Evolutionary conservation across 192 early-diverging fungal genomes (phyloP).

Genomic region (Hyaloraphidium curvatum): DNA sequence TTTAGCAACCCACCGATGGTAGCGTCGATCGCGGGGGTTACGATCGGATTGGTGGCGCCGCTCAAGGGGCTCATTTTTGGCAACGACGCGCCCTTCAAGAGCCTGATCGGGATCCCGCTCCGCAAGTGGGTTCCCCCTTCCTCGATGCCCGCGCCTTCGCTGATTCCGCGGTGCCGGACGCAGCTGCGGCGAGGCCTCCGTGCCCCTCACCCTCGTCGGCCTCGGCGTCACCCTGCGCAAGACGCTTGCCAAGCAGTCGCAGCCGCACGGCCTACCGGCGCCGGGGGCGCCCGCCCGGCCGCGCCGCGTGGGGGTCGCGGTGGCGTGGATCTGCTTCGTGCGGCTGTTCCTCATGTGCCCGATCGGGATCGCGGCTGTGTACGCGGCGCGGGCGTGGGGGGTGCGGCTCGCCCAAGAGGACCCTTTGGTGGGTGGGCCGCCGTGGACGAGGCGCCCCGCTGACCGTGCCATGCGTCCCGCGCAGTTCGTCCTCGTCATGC

Average conservation of each 20-base stretch:
- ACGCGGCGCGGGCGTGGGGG: conserved; percentile 17
- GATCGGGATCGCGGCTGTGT: conserved; percentile 12
- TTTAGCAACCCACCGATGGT: too few relatives aligned
- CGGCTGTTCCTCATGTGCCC: conserved; percentile 26
- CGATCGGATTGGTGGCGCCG: too few relatives aligned
- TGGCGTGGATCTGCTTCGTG: conserved; percentile 14
- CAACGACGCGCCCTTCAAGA: conserved; percentile 14
- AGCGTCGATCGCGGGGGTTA: too few relatives aligned
- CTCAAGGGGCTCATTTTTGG: conserved; percentile 40
- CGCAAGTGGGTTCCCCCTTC: conserved; percentile 12
- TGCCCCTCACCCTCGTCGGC: conserved; percentile 55
- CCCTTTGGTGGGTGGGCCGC: conserved; percentile 38
- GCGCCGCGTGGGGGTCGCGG: background rate
- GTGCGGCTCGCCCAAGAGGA: conserved; percentile 33
- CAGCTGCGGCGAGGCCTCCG: conserved; percentile 55
- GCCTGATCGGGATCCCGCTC: background rate
- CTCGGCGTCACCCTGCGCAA: conserved; percentile 46
- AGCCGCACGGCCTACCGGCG: background rate
- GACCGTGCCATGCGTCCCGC: background rate
- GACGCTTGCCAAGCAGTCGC: conserved; percentile 1
- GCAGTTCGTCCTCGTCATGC: conserved; percentile 9
- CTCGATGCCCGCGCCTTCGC: too few relatives aligned
- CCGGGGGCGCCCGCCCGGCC: background rate
- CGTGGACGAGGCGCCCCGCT: background rate
- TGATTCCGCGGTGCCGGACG: too few relatives aligned